Conservation (phyloP, 225 moss, liverwort and hornwort species). For the Sphagnum contortum region DNA sequence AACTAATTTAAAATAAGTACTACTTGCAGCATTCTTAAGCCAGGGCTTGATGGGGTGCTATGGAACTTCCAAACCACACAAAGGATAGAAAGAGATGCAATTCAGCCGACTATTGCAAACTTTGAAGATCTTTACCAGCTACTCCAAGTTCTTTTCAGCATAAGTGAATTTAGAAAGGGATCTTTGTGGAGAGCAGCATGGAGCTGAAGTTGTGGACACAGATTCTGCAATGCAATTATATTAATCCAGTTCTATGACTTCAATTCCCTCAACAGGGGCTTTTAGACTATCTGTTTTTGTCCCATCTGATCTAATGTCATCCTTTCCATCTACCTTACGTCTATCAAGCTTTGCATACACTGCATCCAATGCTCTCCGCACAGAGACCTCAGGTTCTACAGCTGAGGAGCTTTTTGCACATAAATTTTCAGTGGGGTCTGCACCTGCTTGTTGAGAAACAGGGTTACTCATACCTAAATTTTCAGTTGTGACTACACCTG, state of each 20-base stretch:
- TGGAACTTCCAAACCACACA: too few relatives aligned
- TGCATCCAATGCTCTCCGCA: constrained; percentile 66
- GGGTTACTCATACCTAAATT: neutral
- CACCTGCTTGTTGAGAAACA: constrained; percentile 1
- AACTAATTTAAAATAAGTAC: too few relatives aligned
- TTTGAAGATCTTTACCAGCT: too few relatives aligned
- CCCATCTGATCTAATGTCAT: constrained; percentile 24
- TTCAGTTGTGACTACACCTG: constrained; percentile 7
- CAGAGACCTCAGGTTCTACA: constrained; percentile 30
- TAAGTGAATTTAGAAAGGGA: too few relatives aligned
- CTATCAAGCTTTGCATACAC: constrained; percentile 33
- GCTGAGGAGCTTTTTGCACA: constrained; percentile 16
- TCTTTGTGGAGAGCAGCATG: too few relatives aligned
- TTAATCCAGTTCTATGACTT: constrained; percentile 28
- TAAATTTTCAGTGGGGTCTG: constrained; percentile 6
- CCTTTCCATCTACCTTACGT: constrained; percentile 18
- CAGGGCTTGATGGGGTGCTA: too few relatives aligned
- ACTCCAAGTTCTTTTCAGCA: too few relatives aligned
- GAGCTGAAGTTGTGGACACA: too few relatives aligned
- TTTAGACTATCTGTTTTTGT: constrained; percentile 10
- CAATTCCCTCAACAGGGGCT: constrained; percentile 26
- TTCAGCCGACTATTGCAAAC: too few relatives aligned
- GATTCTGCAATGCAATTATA: too few relatives aligned
- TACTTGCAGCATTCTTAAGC: too few relatives aligned
- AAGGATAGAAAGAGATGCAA: too few relatives aligned